phyloP scores from a whole-genome alignment of 768 basidiomycete genomes.

The Naganishia antarctica region DNA sequence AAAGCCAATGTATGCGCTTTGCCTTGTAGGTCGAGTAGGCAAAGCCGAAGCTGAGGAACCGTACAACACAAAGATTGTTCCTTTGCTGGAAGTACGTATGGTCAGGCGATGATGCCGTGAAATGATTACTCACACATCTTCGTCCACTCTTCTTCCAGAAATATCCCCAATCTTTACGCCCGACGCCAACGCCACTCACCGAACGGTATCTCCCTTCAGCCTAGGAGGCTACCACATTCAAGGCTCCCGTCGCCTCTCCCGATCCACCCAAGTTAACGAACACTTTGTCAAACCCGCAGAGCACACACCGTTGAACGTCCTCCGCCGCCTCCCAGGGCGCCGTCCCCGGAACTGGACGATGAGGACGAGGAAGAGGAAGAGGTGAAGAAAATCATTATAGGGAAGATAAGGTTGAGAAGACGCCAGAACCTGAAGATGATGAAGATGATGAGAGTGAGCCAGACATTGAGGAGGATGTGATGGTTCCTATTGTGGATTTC shows the following conservation, averaged over 20 bases:
- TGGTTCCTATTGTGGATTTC: background rate
- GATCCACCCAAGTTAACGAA: slow-evolving; percentile 53
- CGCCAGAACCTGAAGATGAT: background rate
- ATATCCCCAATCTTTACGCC: slow-evolving; percentile 56
- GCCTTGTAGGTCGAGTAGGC: slow-evolving; percentile 72
- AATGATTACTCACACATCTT: no score
- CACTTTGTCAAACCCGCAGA: no score
- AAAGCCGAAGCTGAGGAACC: slow-evolving; percentile 72
- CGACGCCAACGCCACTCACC: slow-evolving; percentile 46
- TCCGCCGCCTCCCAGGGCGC: no score
- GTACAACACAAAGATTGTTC: slow-evolving; percentile 63
- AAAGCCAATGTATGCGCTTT: background rate
- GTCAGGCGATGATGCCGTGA: no score
- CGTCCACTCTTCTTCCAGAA: slow-evolving; percentile 51
- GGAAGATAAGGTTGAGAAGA: background rate
- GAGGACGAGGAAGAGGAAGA: background rate
- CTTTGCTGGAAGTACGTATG: slow-evolving; percentile 61
- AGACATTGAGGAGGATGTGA: background rate
- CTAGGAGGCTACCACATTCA: slow-evolving; percentile 75
- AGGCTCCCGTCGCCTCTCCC: slow-evolving; percentile 84
- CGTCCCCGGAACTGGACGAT: no score
- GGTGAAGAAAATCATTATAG: background rate
- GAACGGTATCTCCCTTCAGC: slow-evolving; percentile 57
- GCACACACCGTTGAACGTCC: no score
- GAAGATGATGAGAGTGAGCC: background rate